Conservation (phyloP, 1,284 basidiomycete genomes). For the Thelephora terrestris region DNA sequence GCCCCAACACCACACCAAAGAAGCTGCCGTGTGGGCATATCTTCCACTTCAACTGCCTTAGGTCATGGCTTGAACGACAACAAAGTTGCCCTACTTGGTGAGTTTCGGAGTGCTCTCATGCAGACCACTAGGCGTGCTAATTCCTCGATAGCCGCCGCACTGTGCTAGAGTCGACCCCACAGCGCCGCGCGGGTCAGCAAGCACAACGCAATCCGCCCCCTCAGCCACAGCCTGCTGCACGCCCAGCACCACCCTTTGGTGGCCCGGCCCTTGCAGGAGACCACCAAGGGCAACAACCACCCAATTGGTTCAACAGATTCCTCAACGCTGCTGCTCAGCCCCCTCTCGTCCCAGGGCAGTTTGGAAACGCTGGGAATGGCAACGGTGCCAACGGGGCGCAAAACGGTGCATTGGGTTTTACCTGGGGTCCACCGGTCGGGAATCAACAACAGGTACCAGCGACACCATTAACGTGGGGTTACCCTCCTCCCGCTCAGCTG, state of each 20-base stretch:
- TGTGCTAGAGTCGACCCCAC: slow-evolving; percentile 54
- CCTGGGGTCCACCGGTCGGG: slow-evolving; percentile 2
- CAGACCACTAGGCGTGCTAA: background rate
- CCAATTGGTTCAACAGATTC: slow-evolving; percentile 36
- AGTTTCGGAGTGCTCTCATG: slow-evolving; percentile 16
- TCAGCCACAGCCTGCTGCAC: slow-evolving; percentile 25
- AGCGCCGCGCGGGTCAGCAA: slow-evolving; percentile 20
- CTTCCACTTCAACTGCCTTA: slow-evolving; percentile 96
- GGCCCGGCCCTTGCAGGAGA: background rate
- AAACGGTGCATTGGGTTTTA: background rate
- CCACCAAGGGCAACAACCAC: slow-evolving; percentile 9
- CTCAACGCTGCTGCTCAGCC: slow-evolving; percentile 30
- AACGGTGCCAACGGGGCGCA: background rate
- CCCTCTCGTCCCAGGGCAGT: slow-evolving; percentile 13
- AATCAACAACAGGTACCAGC: slow-evolving; percentile 14
- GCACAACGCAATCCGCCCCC: slow-evolving; percentile 20
- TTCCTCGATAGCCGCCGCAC: slow-evolving; percentile 59
- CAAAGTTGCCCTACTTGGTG: slow-evolving; percentile 95
- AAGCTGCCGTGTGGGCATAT: slow-evolving; percentile 94
- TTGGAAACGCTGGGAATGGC: slow-evolving; percentile 9
- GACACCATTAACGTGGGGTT: no score
- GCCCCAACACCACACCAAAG: slow-evolving; percentile 93
- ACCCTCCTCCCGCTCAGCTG: slow-evolving; percentile 21
- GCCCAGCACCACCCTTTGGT: slow-evolving; percentile 6
- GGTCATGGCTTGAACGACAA: slow-evolving; percentile 96